Evolutionary conservation across 2,329 filamentous ascomycete genomes (phyloP).

Genomic region (Gnomoniopsis sp.): DNA sequence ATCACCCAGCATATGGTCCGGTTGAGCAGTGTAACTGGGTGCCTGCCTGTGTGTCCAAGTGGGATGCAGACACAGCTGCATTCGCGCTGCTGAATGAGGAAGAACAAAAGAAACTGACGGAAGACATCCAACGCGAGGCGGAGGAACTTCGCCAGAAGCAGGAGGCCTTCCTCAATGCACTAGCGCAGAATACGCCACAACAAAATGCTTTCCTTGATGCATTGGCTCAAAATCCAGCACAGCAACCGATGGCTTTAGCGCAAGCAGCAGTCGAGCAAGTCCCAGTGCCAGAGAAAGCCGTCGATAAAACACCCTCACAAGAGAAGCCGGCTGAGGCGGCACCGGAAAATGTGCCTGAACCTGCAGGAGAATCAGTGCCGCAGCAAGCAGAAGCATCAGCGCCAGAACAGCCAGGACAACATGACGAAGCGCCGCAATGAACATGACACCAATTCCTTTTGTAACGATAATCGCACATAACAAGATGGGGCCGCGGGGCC

Average conservation of each 20-base stretch:
- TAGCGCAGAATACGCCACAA: slow-evolving; percentile 10
- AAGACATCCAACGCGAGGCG: slow-evolving; percentile 30
- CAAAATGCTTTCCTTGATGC: slow-evolving; percentile 14
- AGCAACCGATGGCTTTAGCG: slow-evolving; percentile 1
- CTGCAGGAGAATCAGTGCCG: not conserved
- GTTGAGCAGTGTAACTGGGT: slow-evolving; percentile 72
- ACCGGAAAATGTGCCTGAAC: not conserved
- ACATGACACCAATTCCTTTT: not conserved
- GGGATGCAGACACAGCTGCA: slow-evolving; percentile 61
- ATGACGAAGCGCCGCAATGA: not conserved
- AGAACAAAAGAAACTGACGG: slow-evolving; percentile 52
- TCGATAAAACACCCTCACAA: not conserved
- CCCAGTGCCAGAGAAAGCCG: not conserved
- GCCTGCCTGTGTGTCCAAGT: slow-evolving; percentile 58
- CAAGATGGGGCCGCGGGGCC: not conserved
- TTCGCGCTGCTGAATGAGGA: slow-evolving; percentile 57
- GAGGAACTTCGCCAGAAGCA: slow-evolving; percentile 24
- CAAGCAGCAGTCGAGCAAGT: not conserved
- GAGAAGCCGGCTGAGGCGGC: not conserved
- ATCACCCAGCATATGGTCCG: slow-evolving; percentile 66
- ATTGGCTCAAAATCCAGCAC: slow-evolving; percentile 3
- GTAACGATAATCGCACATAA: not conserved
- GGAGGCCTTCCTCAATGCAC: slow-evolving; percentile 15
- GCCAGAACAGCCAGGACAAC: not conserved
- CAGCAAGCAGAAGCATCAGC: not conserved